Evolutionary conservation across 169 alveolate species (phyloP).

Genomic region (Neospora caninum): DNA sequence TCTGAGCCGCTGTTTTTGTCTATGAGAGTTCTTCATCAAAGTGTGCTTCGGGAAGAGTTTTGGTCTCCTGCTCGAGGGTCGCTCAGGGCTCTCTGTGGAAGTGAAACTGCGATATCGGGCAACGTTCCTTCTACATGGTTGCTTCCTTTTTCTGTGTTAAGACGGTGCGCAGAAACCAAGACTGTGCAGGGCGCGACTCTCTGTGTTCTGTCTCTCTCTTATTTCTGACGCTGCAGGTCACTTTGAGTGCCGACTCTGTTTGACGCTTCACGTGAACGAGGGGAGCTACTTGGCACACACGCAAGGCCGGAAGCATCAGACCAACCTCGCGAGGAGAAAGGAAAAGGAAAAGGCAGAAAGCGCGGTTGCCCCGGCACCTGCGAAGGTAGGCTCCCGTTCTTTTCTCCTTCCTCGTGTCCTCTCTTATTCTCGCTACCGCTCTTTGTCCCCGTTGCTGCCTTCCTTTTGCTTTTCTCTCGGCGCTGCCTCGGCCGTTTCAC

Average conservation of each 20-base stretch:
- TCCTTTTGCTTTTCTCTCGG: background rate
- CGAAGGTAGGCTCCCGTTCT: conserved; percentile 65
- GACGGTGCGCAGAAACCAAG: no score
- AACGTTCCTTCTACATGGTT: no score
- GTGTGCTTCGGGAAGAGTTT: no score
- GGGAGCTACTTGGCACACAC: conserved; percentile 98
- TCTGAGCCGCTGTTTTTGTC: no score
- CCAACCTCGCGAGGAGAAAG: conserved; percentile 95
- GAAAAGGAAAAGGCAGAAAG: conserved; percentile 92
- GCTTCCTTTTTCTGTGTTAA: no score
- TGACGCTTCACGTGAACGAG: conserved; percentile 98
- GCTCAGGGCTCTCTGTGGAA: no score
- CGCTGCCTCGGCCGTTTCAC: background rate
- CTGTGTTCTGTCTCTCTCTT: background rate
- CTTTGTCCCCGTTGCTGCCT: background rate
- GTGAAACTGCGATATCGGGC: no score
- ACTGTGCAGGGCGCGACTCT: no score
- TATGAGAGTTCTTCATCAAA: no score
- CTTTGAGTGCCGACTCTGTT: conserved; percentile 94
- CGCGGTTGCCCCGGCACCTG: conserved; percentile 82
- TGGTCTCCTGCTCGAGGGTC: no score
- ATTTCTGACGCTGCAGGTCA: conserved; percentile 50
- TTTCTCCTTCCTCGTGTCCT: background rate
- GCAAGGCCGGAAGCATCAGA: conserved; percentile 88
- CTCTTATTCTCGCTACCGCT: background rate